Percentiles rank a stretch among this genome's conserved stretches.
Evolutionary conservation across 2,329 filamentous ascomycete species (phyloP).

Genomic region (Penicillium concentricum): DNA sequence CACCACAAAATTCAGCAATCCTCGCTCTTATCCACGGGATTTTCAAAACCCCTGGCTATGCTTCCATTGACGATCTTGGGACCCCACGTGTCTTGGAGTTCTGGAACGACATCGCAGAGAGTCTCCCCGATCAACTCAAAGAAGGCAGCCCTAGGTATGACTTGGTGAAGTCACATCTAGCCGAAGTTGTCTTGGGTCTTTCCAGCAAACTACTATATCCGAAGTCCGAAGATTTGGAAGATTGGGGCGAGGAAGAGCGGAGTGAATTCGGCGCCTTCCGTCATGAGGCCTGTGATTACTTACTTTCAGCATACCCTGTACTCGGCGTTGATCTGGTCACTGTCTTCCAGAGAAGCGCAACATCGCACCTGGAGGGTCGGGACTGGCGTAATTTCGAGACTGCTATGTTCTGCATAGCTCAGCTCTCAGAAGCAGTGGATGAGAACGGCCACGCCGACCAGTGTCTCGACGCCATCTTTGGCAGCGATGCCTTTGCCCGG

Average conservation of each 20-base stretch:
- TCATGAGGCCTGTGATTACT: conserved; percentile 47
- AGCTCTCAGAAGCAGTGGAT: conserved; percentile 47
- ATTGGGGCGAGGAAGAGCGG: conserved; percentile 46
- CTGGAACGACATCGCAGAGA: conserved; percentile 44
- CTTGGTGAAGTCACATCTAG: conserved; percentile 39
- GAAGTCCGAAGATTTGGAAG: conserved; percentile 29
- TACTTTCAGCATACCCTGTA: conserved; percentile 45
- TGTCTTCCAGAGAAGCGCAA: conserved; percentile 41
- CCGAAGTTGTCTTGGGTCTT: conserved; percentile 41
- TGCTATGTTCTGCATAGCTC: conserved; percentile 44
- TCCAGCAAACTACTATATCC: conserved; percentile 46
- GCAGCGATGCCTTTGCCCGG: conserved; percentile 35
- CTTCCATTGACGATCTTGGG: conserved; percentile 41
- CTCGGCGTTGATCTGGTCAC: conserved; percentile 44
- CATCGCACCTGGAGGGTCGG: conserved; percentile 30
- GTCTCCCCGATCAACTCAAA: conserved; percentile 34
- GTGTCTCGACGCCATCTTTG: conserved; percentile 43
- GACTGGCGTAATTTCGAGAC: conserved; percentile 48
- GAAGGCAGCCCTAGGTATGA: conserved; percentile 27
- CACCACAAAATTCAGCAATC: conserved; percentile 34
- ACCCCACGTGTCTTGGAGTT: conserved; percentile 42
- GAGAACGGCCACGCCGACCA: conserved; percentile 45
- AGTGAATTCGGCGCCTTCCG: conserved; percentile 45
- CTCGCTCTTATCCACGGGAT: conserved; percentile 39
- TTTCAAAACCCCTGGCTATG: conserved; percentile 42